These are phyloP conservation scores for Talaromyces amestolkiae DNA, from an alignment of 2,329 filamentous ascomycete species.

Conservation along the genomic window DNA sequence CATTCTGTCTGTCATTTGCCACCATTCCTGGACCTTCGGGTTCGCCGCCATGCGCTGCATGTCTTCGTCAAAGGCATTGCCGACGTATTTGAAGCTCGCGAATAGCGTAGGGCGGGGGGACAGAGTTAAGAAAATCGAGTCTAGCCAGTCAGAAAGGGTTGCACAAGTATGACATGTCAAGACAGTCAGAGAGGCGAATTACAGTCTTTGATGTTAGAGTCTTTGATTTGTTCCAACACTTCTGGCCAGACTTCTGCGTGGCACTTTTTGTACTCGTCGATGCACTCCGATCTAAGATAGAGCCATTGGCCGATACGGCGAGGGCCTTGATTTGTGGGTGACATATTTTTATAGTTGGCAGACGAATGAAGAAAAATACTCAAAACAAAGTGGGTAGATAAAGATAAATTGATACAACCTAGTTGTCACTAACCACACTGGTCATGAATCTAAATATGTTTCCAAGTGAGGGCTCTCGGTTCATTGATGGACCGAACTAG, in stretches of 20 bases:
- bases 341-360: neutral
- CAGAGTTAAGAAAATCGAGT: conserved; percentile 61
- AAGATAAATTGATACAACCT: neutral
- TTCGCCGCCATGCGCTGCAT: conserved; percentile 75
- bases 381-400: neutral
- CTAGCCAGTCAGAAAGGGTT: conserved; percentile 37
- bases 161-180: neutral
- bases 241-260: conserved; percentile 75
- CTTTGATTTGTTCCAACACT: conserved; percentile 71
- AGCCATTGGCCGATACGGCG: conserved; percentile 67
- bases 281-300: conserved; percentile 64
- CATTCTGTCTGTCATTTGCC: conserved; percentile 74
- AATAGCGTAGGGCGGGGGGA: conserved; percentile 69
- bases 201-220: conserved; percentile 74
- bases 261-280: conserved; percentile 69
- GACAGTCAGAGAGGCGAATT: conserved; percentile 21
- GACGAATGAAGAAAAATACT: neutral
- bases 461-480: neutral
- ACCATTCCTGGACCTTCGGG: conserved; percentile 73
- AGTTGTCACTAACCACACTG: neutral
- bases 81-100: conserved; percentile 75
- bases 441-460: neutral
- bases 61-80: conserved; percentile 67
- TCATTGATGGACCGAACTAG: conserved; percentile 7
- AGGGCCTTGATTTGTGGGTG: conserved; percentile 21